phyloP scores from a whole-genome alignment of 768 basidiomycete species.

The Mycena pura region DNA sequence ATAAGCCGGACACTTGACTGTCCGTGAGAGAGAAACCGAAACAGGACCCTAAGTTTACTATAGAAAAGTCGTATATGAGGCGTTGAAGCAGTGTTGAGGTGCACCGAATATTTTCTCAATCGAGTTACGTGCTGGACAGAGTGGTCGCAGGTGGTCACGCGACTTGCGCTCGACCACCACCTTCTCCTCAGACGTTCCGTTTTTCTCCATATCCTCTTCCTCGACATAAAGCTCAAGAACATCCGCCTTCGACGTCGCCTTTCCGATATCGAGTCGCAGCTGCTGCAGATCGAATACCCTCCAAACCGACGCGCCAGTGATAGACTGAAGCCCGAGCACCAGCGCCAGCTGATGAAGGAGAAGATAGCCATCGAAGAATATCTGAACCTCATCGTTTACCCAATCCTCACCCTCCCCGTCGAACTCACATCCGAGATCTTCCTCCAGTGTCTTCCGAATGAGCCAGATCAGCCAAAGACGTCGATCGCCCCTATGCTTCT shows the following conservation, averaged over 20 bases:
- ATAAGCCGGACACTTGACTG: too few relatives aligned
- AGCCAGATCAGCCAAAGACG: not conserved
- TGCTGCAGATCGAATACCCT: not conserved
- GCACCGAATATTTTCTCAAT: too few relatives aligned
- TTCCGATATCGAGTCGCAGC: not conserved
- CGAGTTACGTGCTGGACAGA: too few relatives aligned
- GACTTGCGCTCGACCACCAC: too few relatives aligned
- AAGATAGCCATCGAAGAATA: not conserved
- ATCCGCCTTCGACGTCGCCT: not conserved
- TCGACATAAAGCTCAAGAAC: constrained; percentile 1
- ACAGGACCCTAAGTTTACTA: too few relatives aligned
- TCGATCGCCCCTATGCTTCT: constrained; percentile 1
- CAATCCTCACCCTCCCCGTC: not conserved
- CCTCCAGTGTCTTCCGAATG: not conserved
- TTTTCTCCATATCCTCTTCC: too few relatives aligned
- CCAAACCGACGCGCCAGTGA: not conserved
- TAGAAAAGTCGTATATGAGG: too few relatives aligned
- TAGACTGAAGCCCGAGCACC: too few relatives aligned
- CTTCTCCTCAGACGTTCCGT: too few relatives aligned
- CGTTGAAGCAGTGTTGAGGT: too few relatives aligned
- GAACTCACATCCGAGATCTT: constrained; percentile 7
- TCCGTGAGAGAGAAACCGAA: too few relatives aligned
- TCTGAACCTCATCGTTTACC: not conserved
- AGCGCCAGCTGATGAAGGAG: not conserved
- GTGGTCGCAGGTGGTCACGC: too few relatives aligned